These are phyloP conservation scores for Penicillium silybi DNA, from an alignment of 495 filamentous ascomycete genomes.

Conservation along the genomic window DNA sequence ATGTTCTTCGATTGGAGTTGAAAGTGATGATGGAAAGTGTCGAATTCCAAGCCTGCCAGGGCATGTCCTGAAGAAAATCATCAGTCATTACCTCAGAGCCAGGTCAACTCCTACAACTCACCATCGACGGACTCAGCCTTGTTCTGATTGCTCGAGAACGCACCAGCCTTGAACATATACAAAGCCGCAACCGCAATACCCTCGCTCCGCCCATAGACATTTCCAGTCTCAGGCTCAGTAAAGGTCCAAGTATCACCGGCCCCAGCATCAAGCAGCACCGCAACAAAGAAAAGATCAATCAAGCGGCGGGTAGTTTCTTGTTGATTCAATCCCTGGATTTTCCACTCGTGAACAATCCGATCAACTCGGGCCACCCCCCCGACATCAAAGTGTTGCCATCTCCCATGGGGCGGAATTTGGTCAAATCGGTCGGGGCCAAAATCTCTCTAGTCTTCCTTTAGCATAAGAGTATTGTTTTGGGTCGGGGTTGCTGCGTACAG, in stretches of 20 bases:
- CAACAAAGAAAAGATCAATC: conserved; percentile 82
- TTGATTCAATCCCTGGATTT: conserved; percentile 54
- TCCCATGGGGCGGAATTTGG: conserved; percentile 66
- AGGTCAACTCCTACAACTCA: conserved; percentile 3
- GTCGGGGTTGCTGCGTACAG: conserved; percentile 12
- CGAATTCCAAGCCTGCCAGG: not conserved
- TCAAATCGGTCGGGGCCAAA: conserved; percentile 50
- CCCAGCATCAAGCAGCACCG: conserved; percentile 86
- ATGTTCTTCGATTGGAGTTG: conserved; percentile 49
- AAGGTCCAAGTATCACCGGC: conserved; percentile 73
- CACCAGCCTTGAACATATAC: conserved; percentile 54
- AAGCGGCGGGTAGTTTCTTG: conserved; percentile 72
- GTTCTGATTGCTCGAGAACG: conserved; percentile 30
- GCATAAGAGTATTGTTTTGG: not conserved
- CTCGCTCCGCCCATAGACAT: conserved; percentile 50
- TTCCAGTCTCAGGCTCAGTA: conserved; percentile 45
- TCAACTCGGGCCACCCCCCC: conserved; percentile 74
- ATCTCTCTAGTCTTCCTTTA: conserved; percentile 34
- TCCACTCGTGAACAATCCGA: conserved; percentile 66
- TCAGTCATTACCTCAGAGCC: not conserved
- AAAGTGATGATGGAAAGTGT: conserved; percentile 7
- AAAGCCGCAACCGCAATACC: conserved; percentile 57
- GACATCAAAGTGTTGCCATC: conserved; percentile 88
- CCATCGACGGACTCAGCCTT: conserved; percentile 27
- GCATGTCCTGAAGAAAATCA: not conserved